Conservation (phyloP, 2,329 filamentous ascomycete genomes). For the Xylariaceae sp. region DNA sequence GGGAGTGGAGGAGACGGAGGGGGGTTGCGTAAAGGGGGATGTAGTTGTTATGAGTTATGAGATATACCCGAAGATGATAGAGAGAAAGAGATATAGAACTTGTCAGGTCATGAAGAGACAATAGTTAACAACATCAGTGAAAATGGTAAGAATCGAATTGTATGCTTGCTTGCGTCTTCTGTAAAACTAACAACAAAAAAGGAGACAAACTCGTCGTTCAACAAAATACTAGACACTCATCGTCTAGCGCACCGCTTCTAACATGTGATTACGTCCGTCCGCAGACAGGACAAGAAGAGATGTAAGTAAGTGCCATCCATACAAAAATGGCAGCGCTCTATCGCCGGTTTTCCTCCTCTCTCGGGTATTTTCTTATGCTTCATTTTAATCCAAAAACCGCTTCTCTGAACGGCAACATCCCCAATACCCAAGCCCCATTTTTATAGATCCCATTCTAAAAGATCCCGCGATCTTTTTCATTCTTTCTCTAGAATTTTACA, state of each 20-base stretch:
- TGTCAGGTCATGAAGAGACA: background rate
- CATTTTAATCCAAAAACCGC: background rate
- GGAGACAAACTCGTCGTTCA: background rate
- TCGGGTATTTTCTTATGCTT: background rate
- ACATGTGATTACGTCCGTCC: background rate
- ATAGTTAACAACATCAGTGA: background rate
- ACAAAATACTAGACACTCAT: background rate
- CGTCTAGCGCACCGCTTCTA: background rate
- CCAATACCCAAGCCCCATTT: background rate
- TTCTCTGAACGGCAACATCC: background rate
- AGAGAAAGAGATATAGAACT: background rate
- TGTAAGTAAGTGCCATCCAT: too few relatives aligned
- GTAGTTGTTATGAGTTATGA: background rate
- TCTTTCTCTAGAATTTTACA: conserved; percentile 4
- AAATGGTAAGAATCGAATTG: background rate
- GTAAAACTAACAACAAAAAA: background rate
- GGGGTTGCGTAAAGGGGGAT: conserved; percentile 26
- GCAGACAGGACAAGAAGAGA: background rate
- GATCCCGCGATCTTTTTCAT: background rate
- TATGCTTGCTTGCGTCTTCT: background rate
- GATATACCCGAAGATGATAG: background rate
- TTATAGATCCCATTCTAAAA: background rate
- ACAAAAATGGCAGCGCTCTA: background rate
- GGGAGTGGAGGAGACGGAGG: conserved; percentile 72
- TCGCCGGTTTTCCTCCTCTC: background rate